Conservation (phyloP, 345 rosid genomes). For the Eucalyptus regnans region DNA sequence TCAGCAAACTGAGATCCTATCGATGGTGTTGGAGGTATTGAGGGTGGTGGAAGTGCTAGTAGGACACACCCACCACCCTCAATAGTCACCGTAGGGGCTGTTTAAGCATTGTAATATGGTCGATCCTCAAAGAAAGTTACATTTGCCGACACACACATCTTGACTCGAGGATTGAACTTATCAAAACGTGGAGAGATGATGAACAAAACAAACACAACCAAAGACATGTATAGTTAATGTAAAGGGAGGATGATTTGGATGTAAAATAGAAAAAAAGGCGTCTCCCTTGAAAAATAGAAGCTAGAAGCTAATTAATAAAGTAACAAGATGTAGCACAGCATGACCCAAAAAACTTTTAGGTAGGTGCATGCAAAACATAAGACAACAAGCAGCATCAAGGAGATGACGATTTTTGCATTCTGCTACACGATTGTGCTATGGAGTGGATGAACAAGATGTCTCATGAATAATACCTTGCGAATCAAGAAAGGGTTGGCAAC, state of each 20-base stretch:
- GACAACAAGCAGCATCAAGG: not conserved
- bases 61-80: not conserved
- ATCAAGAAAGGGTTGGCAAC: no score
- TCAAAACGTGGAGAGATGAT: not conserved
- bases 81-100: fast-evolving
- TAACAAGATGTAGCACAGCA: fast-evolving
- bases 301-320: not conserved
- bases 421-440: no score
- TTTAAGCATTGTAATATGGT: not conserved
- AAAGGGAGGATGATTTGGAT: not conserved
- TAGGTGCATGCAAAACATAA: not conserved
- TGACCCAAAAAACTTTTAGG: fast-evolving
- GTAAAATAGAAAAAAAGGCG: not conserved
- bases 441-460: no score
- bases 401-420: no score
- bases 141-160: not conserved
- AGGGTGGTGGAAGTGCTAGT: not conserved
- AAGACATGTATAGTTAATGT: not conserved
- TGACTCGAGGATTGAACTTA: fast-evolving
- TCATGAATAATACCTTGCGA: no score
- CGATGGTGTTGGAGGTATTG: fast-evolving
- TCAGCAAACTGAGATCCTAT: fast-evolving
- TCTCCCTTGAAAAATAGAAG: fast-evolving
- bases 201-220: not conserved
- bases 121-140: not conserved